These are phyloP conservation scores for Notholithocarpus densiflorus DNA, from an alignment of 306 rosid species.

Conservation along the genomic window DNA sequence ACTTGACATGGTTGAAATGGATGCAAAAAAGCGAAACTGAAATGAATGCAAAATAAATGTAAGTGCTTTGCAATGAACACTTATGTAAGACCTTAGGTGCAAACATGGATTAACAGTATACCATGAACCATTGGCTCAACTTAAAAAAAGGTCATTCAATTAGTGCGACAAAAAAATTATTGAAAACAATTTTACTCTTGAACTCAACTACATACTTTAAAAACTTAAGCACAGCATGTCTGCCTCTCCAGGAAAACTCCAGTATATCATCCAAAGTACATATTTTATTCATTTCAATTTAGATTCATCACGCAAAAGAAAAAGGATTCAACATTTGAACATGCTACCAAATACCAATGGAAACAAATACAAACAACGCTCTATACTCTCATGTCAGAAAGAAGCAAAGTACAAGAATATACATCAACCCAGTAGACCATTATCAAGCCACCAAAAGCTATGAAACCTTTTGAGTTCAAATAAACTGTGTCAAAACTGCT, in stretches of 20 bases:
- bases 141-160: not conserved
- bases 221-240: not conserved
- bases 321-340: not conserved
- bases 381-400: not conserved
- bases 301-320: not conserved
- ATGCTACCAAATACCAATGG: not conserved
- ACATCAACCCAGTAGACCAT: not conserved
- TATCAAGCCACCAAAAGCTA: not conserved
- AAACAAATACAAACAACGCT: conserved; percentile 2
- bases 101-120: conserved; percentile 4
- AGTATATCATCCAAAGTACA: not conserved
- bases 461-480: not conserved
- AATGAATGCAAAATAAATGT: conserved; percentile 16
- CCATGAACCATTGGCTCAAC: not conserved
- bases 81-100: not conserved
- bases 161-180: no score
- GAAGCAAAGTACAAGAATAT: not conserved
- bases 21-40: conserved; percentile 21
- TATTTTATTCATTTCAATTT: not conserved
- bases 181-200: not conserved
- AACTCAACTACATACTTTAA: not conserved
- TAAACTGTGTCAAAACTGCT: not conserved
- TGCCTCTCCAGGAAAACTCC: not conserved
- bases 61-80: conserved; percentile 15
- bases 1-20: conserved; percentile 66